Conservation (phyloP, 805 yeast species). For the Saccharomycopsis fibuligera region DNA sequence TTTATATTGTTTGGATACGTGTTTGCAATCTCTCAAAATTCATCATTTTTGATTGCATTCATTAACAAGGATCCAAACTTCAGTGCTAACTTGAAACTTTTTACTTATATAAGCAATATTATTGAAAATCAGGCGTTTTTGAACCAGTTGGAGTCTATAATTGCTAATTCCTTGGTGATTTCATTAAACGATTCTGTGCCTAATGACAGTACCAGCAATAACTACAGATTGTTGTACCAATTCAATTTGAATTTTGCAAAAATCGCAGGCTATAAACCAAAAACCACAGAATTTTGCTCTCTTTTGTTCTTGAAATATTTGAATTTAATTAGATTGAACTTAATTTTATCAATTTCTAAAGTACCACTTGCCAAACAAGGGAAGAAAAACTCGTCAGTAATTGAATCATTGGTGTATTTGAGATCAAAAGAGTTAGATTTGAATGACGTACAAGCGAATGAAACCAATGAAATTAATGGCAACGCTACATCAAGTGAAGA, state of each 20-base stretch:
- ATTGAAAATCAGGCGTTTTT: conserved; percentile 9
- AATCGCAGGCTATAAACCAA: background rate
- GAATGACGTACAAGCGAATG: background rate
- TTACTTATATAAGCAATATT: background rate
- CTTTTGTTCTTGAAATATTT: conserved; percentile 18
- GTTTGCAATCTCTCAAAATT: conserved; percentile 10
- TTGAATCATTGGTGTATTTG: conserved; percentile 17
- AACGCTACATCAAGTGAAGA: background rate
- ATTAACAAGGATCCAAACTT: background rate
- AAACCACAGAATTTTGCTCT: conserved; percentile 19
- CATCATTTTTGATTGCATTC: conserved; percentile 3
- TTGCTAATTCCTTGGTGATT: conserved; percentile 11
- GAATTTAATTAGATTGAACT: conserved; percentile 14
- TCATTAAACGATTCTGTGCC: conserved; percentile 12
- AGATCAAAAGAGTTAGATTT: conserved; percentile 9
- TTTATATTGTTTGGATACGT: conserved; percentile 16
- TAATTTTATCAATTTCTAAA: conserved; percentile 10
- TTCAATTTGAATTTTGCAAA: conserved; percentile 7
- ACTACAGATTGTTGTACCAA: conserved; percentile 7
- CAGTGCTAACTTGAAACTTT: conserved; percentile 1
- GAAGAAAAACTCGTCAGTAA: conserved; percentile 4
- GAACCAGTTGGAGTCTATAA: conserved; percentile 11
- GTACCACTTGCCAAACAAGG: background rate
- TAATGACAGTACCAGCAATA: background rate
- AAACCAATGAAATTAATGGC: background rate